phyloP scores from a whole-genome alignment of 2,329 filamentous ascomycete species.

The Calonectria ilicicola region DNA sequence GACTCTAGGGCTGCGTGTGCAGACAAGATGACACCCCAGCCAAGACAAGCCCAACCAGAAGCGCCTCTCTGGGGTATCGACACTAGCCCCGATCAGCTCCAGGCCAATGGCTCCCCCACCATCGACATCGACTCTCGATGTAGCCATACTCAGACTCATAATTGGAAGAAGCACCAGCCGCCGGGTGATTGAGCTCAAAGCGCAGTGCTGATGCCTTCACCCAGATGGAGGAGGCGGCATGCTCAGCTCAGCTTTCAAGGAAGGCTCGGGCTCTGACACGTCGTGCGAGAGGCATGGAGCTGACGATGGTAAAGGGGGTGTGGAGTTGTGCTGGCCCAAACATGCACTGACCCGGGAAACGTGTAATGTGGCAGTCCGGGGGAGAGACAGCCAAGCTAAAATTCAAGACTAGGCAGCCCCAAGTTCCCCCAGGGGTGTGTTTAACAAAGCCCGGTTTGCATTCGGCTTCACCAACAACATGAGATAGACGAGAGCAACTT shows the following conservation, averaged over 20 bases:
- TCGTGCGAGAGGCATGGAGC: constrained; percentile 25
- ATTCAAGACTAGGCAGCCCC: constrained; percentile 16
- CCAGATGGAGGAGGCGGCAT: not conserved
- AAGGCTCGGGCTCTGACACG: constrained; percentile 32
- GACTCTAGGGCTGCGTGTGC: constrained; percentile 28
- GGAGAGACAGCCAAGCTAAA: constrained; percentile 18
- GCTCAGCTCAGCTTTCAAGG: constrained; percentile 26
- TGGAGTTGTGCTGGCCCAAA: constrained; percentile 12
- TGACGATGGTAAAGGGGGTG: constrained; percentile 16
- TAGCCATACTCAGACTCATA: not conserved
- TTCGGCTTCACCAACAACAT: not conserved
- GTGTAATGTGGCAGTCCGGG: constrained; percentile 27
- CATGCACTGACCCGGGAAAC: constrained; percentile 19
- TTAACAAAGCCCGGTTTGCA: constrained; percentile 4
- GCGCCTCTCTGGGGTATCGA: constrained; percentile 27
- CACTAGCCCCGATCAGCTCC: constrained; percentile 26
- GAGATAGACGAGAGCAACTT: not conserved
- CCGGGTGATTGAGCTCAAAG: constrained; percentile 6
- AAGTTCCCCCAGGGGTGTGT: constrained; percentile 11
- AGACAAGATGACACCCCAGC: constrained; percentile 21
- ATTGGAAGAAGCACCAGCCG: not conserved
- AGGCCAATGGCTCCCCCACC: constrained; percentile 31
- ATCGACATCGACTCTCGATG: constrained; percentile 6
- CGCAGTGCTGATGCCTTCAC: constrained; percentile 23
- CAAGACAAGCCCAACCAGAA: constrained; percentile 27